phyloP scores from a whole-genome alignment of 2,329 filamentous ascomycete species.

The Diaporthe eres region DNA sequence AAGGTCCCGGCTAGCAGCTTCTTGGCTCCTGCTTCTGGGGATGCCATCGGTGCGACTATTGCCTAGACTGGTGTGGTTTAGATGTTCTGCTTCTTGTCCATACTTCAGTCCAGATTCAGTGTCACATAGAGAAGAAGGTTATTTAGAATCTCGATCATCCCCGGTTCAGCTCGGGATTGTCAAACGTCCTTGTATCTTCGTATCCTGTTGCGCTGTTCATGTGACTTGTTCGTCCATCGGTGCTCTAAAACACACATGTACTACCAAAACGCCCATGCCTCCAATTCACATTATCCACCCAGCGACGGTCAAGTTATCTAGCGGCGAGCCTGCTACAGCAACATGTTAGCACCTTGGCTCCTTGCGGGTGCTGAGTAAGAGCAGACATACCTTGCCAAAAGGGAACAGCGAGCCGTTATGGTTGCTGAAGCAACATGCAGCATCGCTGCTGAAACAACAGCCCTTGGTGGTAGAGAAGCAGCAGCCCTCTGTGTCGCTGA shows the following conservation, averaged over 20 bases:
- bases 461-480: conserved; percentile 21
- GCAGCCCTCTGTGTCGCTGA: conserved; percentile 34
- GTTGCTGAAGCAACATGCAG: conserved; percentile 23
- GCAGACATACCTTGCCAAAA: background rate
- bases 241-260: background rate
- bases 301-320: background rate
- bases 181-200: background rate
- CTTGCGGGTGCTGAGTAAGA: fast-evolving
- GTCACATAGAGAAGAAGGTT: background rate
- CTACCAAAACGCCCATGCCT: background rate
- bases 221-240: no score
- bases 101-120: background rate
- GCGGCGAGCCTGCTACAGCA: background rate
- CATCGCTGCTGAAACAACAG: conserved; percentile 22
- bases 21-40: conserved; percentile 55
- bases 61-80: conserved; percentile 17
- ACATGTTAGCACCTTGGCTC: fast-evolving
- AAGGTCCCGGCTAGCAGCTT: conserved; percentile 58
- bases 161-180: background rate
- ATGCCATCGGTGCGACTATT: conserved; percentile 56
- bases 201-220: background rate
- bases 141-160: background rate
- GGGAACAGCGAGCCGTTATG: background rate
- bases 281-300: background rate
- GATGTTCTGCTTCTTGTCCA: background rate